phyloP scores from a whole-genome alignment of 2,329 filamentous ascomycete species.

The Phialophora chinensis region DNA sequence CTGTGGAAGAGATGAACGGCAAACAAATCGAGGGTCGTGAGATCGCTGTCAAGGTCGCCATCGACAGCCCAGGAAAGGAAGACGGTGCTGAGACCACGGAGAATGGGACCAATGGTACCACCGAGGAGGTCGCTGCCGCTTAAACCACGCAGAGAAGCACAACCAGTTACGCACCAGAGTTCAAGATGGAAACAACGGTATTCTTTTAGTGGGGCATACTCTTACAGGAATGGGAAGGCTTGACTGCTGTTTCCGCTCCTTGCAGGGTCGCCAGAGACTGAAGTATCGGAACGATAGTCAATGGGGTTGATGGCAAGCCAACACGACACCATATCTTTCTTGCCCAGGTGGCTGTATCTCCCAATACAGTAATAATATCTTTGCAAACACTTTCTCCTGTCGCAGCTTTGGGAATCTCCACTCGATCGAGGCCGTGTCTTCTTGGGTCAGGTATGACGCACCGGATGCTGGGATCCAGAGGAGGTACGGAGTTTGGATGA shows the following conservation, averaged over 20 bases:
- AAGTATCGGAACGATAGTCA: slow-evolving; percentile 36
- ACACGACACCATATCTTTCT: slow-evolving; percentile 30
- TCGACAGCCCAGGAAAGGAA: slow-evolving; percentile 99
- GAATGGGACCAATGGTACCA: slow-evolving; percentile 38
- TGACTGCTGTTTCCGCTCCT: slow-evolving; percentile 35
- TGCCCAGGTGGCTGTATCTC: slow-evolving; percentile 38
- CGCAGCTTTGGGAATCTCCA: background rate
- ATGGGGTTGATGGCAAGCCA: slow-evolving; percentile 35
- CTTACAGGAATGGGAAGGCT: slow-evolving; percentile 34
- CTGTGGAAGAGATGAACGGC: slow-evolving; percentile 97
- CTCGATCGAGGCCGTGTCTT: background rate
- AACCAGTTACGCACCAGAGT: background rate
- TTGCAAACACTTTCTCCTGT: slow-evolving; percentile 3
- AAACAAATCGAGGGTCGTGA: slow-evolving; percentile 98
- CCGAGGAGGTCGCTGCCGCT: slow-evolving; percentile 36
- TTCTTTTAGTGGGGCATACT: slow-evolving; percentile 36
- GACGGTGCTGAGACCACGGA: slow-evolving; percentile 64
- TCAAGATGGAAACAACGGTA: slow-evolving; percentile 31
- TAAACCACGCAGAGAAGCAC: slow-evolving; percentile 25
- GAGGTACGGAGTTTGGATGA: background rate
- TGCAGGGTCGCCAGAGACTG: slow-evolving; percentile 29
- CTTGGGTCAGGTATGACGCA: background rate
- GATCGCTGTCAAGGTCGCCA: slow-evolving; percentile 99
- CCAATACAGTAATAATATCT: slow-evolving; percentile 33
- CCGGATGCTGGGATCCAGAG: background rate